Base-by-base conservation (phyloP, 768 basidiomycete genomes). In the Chalciporus pseudorubinellus region DNA sequence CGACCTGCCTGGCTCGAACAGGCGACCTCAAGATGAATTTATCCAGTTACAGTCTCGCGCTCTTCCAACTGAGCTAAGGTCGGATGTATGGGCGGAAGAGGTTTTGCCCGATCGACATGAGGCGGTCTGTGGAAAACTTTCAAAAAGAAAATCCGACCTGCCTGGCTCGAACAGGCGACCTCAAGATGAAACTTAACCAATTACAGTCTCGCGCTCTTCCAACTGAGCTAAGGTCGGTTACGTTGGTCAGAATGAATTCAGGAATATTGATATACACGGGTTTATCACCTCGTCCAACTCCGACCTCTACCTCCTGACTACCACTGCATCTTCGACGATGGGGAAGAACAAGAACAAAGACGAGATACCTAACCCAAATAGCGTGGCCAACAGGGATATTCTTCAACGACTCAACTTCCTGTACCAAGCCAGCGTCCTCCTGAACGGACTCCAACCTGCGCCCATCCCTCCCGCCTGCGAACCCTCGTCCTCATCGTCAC, bases 351-450 rank as follows among this genome's bases (percentile, higher is more conserved):
- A 85, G 56, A 70, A 71, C 53, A 83, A 79, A 62, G 79, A 80
- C 49, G 78, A 80, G 16, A 69, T 61, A 9, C 84, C 84, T 6
- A 87, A 79, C 51, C 73, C 82, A 2, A 77, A 74, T 65, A 78
- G 69, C 53, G 75, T 87, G 28, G 59, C 75, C 11, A 89, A 91
- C 65, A 74, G 82, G 24, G 92, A 93, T 62, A 81, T 88, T 42
- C 77, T 91, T 19, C 91, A 93, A 67, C 78, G 91, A 24, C 77
- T 93, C 54, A 92, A 88, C 69, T 93, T 89, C 66, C 78, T 93
- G 31, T 92, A 89, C 62, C 92, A 92, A 69, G 87, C 89, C 31
- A 84, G 85, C 60, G 74, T 79, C 12, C 85, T 84, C 53, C 72
- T 90, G 18, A 75, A 71, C 48, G 72, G 71, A 11, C 66, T 77